Evolutionary conservation across 306 rosid species (phyloP).

Genomic region (Casuarina equisetifolia): DNA sequence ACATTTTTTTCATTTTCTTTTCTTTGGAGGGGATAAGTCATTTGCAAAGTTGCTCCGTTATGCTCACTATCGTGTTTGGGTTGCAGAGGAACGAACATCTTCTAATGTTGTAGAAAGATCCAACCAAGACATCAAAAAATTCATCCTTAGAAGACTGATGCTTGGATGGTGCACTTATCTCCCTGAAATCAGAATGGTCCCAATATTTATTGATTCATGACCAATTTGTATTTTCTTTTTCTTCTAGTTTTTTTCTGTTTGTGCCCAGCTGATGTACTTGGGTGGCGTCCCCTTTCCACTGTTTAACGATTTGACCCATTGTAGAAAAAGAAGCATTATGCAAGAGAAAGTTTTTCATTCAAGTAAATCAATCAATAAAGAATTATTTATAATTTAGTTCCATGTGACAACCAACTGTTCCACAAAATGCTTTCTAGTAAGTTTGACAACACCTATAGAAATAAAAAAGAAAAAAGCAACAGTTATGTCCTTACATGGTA

Average conservation of each 20-base stretch:
- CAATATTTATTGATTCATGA: no score
- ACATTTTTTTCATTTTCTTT: no score
- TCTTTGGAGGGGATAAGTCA: background rate
- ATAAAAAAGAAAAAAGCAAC: background rate
- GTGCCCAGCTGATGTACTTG: no score
- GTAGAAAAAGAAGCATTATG: background rate
- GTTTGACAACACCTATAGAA: background rate
- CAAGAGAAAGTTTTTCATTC: no score
- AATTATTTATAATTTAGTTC: no score
- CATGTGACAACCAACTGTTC: no score
- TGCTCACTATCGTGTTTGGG: background rate
- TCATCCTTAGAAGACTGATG: background rate
- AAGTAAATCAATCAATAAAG: no score
- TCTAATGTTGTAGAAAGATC: background rate
- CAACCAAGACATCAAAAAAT: background rate
- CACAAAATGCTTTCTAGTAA: background rate
- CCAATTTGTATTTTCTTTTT: no score
- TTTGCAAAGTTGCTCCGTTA: background rate
- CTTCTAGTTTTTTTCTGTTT: no score
- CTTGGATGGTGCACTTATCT: no score
- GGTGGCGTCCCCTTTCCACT: background rate
- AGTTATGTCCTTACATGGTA: background rate
- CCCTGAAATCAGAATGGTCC: no score
- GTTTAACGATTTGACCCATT: no score
- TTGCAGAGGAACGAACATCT: background rate